Evolutionary conservation across 202 grass and related monocot species (phyloP).

Genomic region (Dendrocalamus latiflorus): DNA sequence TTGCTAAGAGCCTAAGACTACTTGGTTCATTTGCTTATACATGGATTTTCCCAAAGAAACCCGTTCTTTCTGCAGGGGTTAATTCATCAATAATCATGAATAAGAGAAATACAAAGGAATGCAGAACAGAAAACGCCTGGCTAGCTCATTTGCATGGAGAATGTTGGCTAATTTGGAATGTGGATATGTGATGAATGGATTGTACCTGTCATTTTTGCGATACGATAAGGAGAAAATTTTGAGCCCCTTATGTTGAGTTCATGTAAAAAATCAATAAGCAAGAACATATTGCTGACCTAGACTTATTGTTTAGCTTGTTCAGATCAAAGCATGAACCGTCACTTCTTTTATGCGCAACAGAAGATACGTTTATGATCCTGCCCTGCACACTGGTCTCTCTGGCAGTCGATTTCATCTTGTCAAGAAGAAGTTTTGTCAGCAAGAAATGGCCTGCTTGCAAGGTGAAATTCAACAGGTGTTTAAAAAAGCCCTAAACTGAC

Average conservation of each 20-base stretch:
- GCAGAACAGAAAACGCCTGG: constrained; percentile 52
- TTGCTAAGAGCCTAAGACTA: not conserved
- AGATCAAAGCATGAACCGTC: constrained; percentile 58
- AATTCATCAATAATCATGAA: not conserved
- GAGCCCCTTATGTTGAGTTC: not conserved
- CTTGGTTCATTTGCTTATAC: not conserved
- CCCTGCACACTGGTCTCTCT: constrained; percentile 63
- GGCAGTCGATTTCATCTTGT: constrained; percentile 87
- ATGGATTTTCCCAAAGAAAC: not conserved
- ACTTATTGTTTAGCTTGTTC: constrained; percentile 61
- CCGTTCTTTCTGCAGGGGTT: not conserved
- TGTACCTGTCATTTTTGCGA: constrained; percentile 47
- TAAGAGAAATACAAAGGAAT: not conserved
- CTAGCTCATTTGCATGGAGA: constrained; percentile 79
- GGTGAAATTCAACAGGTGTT: not conserved
- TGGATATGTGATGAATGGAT: constrained; percentile 35
- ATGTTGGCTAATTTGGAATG: constrained; percentile 89
- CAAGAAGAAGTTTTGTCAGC: constrained; percentile 68
- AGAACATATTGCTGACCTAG: constrained; percentile 33
- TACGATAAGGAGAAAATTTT: not conserved
- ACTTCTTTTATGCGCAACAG: constrained; percentile 54
- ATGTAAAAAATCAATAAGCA: constrained; percentile 2
- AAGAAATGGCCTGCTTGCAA: constrained; percentile 73
- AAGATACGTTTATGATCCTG: constrained; percentile 78
- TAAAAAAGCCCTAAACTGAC: not conserved